Evolutionary conservation across 345 rosid species (phyloP).

Genomic region (Pistacia atlantica): DNA sequence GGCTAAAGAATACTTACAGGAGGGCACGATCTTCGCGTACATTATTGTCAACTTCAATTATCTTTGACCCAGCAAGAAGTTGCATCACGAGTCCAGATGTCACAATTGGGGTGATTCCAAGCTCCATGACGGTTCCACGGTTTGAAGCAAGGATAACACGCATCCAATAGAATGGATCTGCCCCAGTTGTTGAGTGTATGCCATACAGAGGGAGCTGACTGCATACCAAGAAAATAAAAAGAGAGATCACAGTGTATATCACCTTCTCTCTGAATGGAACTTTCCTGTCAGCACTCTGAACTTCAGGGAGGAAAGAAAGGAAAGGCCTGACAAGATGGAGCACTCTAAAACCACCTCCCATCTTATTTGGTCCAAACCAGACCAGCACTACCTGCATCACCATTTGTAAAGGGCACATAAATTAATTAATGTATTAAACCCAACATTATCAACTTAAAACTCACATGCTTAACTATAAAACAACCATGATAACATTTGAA

Average conservation of each 20-base stretch:
- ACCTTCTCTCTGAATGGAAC: constrained; percentile 79
- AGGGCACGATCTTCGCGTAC: constrained; percentile 80
- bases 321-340: constrained; percentile 76
- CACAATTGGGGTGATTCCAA: constrained; percentile 79
- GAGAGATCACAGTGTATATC: constrained; percentile 72
- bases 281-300: constrained; percentile 74
- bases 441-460: too few relatives aligned
- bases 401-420: background rate
- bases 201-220: constrained; percentile 82
- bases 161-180: constrained; percentile 83
- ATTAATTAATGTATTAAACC: background rate
- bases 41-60: constrained; percentile 74
- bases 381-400: constrained; percentile 15
- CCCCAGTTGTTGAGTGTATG: constrained; percentile 72
- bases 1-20: constrained; percentile 44
- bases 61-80: constrained; percentile 76
- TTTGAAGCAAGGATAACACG: constrained; percentile 77
- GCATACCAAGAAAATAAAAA: constrained; percentile 74
- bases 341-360: constrained; percentile 83
- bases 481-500: background rate
- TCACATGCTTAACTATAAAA: too few relatives aligned
- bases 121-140: constrained; percentile 88
- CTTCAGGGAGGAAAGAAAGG: constrained; percentile 71
- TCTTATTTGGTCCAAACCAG: constrained; percentile 18
- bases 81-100: constrained; percentile 83